phyloP scores from a whole-genome alignment of 805 yeast genomes.

The Ogataea pini region DNA sequence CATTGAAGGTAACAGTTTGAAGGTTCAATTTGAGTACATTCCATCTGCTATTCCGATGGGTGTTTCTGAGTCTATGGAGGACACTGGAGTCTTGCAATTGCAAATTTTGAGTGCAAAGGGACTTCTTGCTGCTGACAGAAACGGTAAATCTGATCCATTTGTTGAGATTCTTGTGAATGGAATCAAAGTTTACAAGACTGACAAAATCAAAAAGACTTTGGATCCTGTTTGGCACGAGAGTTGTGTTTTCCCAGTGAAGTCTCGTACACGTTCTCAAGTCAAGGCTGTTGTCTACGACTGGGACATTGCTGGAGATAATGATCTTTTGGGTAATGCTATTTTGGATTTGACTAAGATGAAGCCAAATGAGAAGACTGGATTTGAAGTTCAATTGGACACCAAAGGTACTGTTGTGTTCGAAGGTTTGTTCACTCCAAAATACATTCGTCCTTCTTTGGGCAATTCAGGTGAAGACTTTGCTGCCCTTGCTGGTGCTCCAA shows the following conservation, averaged over 20 bases:
- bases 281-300: constrained; percentile 63
- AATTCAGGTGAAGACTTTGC: constrained; percentile 45
- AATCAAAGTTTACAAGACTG: constrained; percentile 54
- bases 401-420: constrained; percentile 60
- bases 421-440: constrained; percentile 63
- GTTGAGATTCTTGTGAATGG: constrained; percentile 56
- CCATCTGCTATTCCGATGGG: constrained; percentile 59
- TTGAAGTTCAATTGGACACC: constrained; percentile 56
- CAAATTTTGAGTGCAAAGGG: constrained; percentile 57
- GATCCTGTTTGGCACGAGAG: constrained; percentile 79
- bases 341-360: constrained; percentile 52
- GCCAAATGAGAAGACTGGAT: constrained; percentile 42
- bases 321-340: constrained; percentile 52
- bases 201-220: constrained; percentile 62
- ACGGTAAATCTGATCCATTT: constrained; percentile 79
- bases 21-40: constrained; percentile 55
- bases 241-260: constrained; percentile 57
- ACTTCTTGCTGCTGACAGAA: constrained; percentile 61
- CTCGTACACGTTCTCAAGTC: constrained; percentile 57
- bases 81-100: constrained; percentile 64
- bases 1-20: constrained; percentile 41
- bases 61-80: constrained; percentile 60
- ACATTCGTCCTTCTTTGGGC: constrained; percentile 60
- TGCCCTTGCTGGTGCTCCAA: constrained; percentile 40
- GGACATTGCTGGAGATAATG: constrained; percentile 76